Evolutionary conservation across 495 filamentous ascomycete species (phyloP), one percentile per base, ranked within the genome.

Genomic region (Neurospora sp.): DNA sequence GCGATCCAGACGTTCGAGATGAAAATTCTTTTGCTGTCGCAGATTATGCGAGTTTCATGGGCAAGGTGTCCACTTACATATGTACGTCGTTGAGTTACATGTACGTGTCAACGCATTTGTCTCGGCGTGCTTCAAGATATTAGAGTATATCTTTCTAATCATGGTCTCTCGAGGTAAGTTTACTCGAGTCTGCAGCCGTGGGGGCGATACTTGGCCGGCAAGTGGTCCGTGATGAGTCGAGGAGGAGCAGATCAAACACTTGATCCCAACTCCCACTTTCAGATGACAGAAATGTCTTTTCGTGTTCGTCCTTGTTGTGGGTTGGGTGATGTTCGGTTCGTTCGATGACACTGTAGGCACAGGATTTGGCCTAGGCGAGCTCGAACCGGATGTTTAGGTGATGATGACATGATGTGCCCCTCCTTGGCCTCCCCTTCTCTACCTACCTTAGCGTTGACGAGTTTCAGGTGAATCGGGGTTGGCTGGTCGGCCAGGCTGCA

Each of bases 381-480:
- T 39, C 39, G 70, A 27, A 59, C 39, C 44, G 70, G 22, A 35
- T n/a, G 70, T 68, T 68, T 22, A 37, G 44, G 70, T 46, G 27
- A 59, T 68, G 76, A 75, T 77, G 70, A 44, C 11, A 59, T 68
- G 76, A 75, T 77, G 70, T 59, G 16, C 76, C 73, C 72, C 77
- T 73, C 70, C 71, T 74, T 76, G 71, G 53, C 53, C 27, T 3
- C 27, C 53, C 22, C 2, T 35, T 65, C 31, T 65, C 53, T 70
- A 31, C 27, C 27, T 31, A 31, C 27, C 27, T 31, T 31, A 78
- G 76, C 74, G 76, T 74, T 76, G 79, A 79, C 79, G 76, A 78
- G 79, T 81, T 81, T 81, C 79, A 81, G 75, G 73, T 75, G 74
- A 73, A 35, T 61, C 53, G 27, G 20, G 27, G 53, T 61, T 61